Conservation (phyloP, 129 eudicot species). For the Cynara cardunculus region DNA sequence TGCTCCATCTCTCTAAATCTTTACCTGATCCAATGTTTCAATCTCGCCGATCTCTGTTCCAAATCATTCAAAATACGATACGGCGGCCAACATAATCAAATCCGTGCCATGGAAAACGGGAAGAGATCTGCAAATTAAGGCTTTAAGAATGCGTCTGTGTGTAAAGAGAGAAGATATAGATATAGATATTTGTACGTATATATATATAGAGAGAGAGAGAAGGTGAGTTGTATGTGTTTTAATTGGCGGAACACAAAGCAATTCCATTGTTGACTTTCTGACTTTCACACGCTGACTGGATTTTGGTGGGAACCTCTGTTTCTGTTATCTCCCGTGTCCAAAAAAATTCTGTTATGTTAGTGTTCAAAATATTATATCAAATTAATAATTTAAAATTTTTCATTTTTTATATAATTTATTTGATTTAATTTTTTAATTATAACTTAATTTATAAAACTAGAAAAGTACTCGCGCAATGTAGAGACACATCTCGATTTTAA, state of each 20-base stretch:
- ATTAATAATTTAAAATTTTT: too few relatives aligned
- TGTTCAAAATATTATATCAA: too few relatives aligned
- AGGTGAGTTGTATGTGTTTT: background rate
- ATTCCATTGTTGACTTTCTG: slow-evolving; percentile 33
- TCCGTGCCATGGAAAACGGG: slow-evolving; percentile 4
- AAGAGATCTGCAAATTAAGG: slow-evolving; percentile 18
- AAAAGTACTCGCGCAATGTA: too few relatives aligned
- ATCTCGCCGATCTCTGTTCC: slow-evolving; percentile 6
- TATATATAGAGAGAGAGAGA: slow-evolving; percentile 17
- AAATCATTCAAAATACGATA: slow-evolving; percentile 7
- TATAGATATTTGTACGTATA: slow-evolving; percentile 12
- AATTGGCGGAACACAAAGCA: slow-evolving; percentile 23
- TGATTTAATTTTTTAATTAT: too few relatives aligned
- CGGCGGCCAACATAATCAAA: background rate
- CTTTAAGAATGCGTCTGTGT: background rate
- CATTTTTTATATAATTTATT: too few relatives aligned
- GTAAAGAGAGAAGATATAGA: slow-evolving; percentile 11
- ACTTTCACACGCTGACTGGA: slow-evolving; percentile 14
- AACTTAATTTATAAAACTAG: too few relatives aligned
- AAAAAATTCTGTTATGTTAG: too few relatives aligned
- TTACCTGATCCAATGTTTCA: slow-evolving; percentile 9
- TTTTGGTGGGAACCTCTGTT: slow-evolving; percentile 28
- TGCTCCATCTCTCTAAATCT: slow-evolving; percentile 60
- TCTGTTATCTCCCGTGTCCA: slow-evolving; percentile 4
- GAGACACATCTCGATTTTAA: too few relatives aligned